Evolutionary conservation across 2,329 filamentous ascomycete genomes (phyloP).

Genomic region (Colletotrichum endophyticum): DNA sequence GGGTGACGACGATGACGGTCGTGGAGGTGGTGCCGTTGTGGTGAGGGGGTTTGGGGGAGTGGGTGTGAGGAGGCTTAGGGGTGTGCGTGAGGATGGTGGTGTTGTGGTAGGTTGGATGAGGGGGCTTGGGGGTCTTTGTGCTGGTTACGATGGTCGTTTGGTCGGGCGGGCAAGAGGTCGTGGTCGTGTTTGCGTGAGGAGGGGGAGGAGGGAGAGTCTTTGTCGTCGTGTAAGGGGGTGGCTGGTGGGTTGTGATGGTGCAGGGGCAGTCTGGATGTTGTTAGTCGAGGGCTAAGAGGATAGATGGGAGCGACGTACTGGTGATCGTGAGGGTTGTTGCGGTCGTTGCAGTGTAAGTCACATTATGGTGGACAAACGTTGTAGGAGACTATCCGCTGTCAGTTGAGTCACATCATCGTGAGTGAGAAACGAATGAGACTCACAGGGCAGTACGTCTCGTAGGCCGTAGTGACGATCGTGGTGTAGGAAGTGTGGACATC

Average conservation of each 20-base stretch:
- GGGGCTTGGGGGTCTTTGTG: not conserved
- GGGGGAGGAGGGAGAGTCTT: constrained; percentile 21
- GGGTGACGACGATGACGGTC: constrained; percentile 1
- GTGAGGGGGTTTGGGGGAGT: not conserved
- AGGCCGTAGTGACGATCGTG: constrained; percentile 41
- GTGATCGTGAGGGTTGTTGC: constrained; percentile 49
- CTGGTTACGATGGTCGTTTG: constrained; percentile 12
- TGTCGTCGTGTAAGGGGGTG: constrained; percentile 33
- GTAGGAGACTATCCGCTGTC: constrained; percentile 33
- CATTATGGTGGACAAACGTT: constrained; percentile 42
- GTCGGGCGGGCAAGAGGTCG: constrained; percentile 10
- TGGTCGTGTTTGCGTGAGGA: not conserved
- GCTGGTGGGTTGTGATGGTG: constrained; percentile 40
- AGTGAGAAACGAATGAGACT: constrained; percentile 19
- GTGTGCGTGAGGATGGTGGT: constrained; percentile 5
- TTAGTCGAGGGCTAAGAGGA: constrained; percentile 24
- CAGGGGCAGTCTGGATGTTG: constrained; percentile 49
- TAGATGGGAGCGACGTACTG: constrained; percentile 30
- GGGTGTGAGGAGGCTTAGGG: not conserved
- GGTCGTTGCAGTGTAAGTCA: constrained; percentile 48
- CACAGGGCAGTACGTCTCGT: constrained; percentile 50
- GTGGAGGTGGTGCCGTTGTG: constrained; percentile 6
- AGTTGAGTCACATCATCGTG: not conserved
- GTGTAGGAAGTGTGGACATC: constrained; percentile 31
- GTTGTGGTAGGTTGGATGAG: constrained; percentile 18